Evolutionary conservation across 805 yeast genomes (phyloP).

Genomic region (Ogataea kodamae): DNA sequence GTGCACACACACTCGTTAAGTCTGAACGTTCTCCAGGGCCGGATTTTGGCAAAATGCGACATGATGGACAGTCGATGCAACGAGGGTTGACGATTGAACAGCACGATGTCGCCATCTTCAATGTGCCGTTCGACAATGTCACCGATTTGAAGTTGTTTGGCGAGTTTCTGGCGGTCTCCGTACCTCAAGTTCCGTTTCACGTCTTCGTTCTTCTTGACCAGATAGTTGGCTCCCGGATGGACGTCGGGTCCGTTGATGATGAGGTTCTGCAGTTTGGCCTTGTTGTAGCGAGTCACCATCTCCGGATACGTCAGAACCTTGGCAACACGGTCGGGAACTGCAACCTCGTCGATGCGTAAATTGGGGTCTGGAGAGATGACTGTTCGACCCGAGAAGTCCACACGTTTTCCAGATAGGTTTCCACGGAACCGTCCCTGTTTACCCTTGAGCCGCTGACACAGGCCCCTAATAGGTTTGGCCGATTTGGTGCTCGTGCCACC

Average conservation of each 20-base stretch:
- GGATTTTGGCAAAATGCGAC: constrained; percentile 91
- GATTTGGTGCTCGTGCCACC: constrained; percentile 53
- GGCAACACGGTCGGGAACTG: constrained; percentile 96
- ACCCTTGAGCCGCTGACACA: constrained; percentile 96
- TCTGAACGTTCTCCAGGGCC: constrained; percentile 98
- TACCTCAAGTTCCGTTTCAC: constrained; percentile 85
- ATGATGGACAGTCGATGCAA: constrained; percentile 90
- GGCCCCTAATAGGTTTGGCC: constrained; percentile 84
- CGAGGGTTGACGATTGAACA: constrained; percentile 97
- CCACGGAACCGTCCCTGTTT: constrained; percentile 99
- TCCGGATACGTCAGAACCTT: constrained; percentile 96
- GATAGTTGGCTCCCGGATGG: constrained; percentile 96
- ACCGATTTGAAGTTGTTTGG: constrained; percentile 75
- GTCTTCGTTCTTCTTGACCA: constrained; percentile 76
- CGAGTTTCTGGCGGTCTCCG: constrained; percentile 78
- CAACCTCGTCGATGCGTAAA: constrained; percentile 90
- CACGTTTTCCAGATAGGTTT: constrained; percentile 96
- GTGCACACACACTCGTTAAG: constrained; percentile 98
- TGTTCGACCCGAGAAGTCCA: constrained; percentile 96
- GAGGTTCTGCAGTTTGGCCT: constrained; percentile 67
- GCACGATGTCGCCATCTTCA: constrained; percentile 94
- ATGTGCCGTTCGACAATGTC: constrained; percentile 95
- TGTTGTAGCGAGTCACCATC: constrained; percentile 84
- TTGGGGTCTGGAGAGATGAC: constrained; percentile 99
- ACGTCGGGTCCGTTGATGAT: constrained; percentile 79